Conservation (phyloP, 2,329 filamentous ascomycete genomes). For the Dothistroma septosporum region DNA sequence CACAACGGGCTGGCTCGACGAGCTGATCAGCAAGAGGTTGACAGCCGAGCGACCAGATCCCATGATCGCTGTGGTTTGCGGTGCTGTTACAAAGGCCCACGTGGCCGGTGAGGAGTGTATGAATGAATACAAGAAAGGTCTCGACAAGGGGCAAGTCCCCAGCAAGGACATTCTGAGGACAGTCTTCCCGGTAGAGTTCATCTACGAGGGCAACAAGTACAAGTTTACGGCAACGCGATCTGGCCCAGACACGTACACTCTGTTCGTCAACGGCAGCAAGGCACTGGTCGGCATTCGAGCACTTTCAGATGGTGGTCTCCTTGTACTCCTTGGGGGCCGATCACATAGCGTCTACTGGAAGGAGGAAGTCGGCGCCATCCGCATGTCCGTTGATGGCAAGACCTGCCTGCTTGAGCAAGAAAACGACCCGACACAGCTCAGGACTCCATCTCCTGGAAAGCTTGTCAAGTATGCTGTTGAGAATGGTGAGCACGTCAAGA, state of each 20-base stretch:
- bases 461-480: slow-evolving; percentile 97
- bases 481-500: slow-evolving; percentile 87
- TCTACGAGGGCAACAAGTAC: slow-evolving; percentile 93
- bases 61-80: slow-evolving; percentile 89
- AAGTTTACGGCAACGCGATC: slow-evolving; percentile 97
- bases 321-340: slow-evolving; percentile 84
- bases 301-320: slow-evolving; percentile 86
- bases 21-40: slow-evolving; percentile 95
- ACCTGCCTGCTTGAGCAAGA: slow-evolving; percentile 97
- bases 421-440: slow-evolving; percentile 95
- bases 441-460: slow-evolving; percentile 92
- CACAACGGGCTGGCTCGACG: slow-evolving; percentile 96
- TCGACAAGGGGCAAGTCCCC: slow-evolving; percentile 96
- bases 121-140: slow-evolving; percentile 75
- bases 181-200: slow-evolving; percentile 96
- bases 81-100: slow-evolving; percentile 91
- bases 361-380: slow-evolving; percentile 93
- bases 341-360: slow-evolving; percentile 99
- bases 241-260: slow-evolving; percentile 87
- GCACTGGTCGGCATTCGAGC: slow-evolving; percentile 89
- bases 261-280: slow-evolving; percentile 99
- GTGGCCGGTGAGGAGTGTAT: slow-evolving; percentile 88
- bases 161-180: slow-evolving; percentile 97
- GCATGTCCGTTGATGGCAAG: slow-evolving; percentile 95
- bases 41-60: slow-evolving; percentile 93